Evolutionary conservation across 306 rosid genomes (phyloP), one percentile per base, ranked within the genome.

Genomic region (Hippophae gyantsensis): DNA sequence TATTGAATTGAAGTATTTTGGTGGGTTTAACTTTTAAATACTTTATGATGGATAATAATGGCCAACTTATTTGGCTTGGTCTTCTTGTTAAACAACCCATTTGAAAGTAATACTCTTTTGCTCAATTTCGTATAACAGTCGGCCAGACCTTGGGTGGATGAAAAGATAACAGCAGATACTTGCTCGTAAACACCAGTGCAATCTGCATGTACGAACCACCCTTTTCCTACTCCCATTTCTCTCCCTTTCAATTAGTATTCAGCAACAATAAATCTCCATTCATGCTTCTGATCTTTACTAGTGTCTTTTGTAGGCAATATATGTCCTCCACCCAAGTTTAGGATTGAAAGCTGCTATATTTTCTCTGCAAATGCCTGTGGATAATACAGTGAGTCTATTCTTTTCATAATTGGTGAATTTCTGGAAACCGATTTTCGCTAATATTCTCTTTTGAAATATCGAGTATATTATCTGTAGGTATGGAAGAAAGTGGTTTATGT

Each of bases 401-500:
- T 54, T 14, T 68, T 61, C 54, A 10, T 49, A 51, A 42, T 50
- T 32, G 43, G 25, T 62, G 46, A 10, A 25, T 65, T 52, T 5
- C 18, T 26, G 48, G 65, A 56, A 54, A 45, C 54, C 9, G 3
- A 13, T 1, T 32, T 56, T 13, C 60, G 8, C 50, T 5, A 3
- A 12, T 27, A 9, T 40, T n/a, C 13, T 43, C 55, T 57, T 47
- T 6, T 63, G 48, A 57, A 60, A 52, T 62, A 38, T 43, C 52
- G 48, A 9, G 57, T 56, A 67, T 57, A 18, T 18, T 18, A 54
- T 70, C 50, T 41, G 5, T 67, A 88, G 99, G 97, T 80, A 18
- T 93, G 99, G 99, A 86, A 93, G 87, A 93, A 93, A 75, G 99
- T 93, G 73, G 95, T 84, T 43, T 93, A 93, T 43, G 87, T 78